Conservation (phyloP, 305 asterid species). For the Withania somnifera region DNA sequence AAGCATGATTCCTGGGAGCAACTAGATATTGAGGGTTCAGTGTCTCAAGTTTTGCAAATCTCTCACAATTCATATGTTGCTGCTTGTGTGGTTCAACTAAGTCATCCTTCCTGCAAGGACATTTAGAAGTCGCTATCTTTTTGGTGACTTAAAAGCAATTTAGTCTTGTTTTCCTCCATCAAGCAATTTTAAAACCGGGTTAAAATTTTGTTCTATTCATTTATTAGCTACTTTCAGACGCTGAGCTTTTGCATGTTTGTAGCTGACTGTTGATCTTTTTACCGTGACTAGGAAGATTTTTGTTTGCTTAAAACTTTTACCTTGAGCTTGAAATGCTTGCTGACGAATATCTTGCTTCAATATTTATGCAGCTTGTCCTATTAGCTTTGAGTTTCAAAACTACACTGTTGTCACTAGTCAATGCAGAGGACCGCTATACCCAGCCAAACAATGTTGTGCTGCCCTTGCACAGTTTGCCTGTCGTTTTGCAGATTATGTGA, state of each 20-base stretch:
- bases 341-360: background rate
- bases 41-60: background rate
- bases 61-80: background rate
- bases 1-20: too few species aligned
- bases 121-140: background rate
- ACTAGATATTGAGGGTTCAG: too few species aligned
- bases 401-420: slow-evolving; percentile 60
- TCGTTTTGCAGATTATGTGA: slow-evolving; percentile 29
- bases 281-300: background rate
- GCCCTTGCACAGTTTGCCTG: slow-evolving; percentile 53
- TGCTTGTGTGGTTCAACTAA: background rate
- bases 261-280: background rate
- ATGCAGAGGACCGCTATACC: slow-evolving; percentile 69
- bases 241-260: background rate
- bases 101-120: background rate
- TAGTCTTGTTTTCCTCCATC: background rate
- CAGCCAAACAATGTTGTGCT: slow-evolving; percentile 35
- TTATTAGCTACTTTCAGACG: background rate
- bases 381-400: slow-evolving; percentile 62
- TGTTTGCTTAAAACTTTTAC: background rate
- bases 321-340: background rate
- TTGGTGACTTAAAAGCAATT: background rate
- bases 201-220: too few species aligned
- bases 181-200: background rate
- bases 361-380: slow-evolving; percentile 50